A percentile compares a stretch with the other conserved stretches of the same genome.
Conservation (phyloP, 805 yeast genomes). For the Candida ponderosae region DNA sequence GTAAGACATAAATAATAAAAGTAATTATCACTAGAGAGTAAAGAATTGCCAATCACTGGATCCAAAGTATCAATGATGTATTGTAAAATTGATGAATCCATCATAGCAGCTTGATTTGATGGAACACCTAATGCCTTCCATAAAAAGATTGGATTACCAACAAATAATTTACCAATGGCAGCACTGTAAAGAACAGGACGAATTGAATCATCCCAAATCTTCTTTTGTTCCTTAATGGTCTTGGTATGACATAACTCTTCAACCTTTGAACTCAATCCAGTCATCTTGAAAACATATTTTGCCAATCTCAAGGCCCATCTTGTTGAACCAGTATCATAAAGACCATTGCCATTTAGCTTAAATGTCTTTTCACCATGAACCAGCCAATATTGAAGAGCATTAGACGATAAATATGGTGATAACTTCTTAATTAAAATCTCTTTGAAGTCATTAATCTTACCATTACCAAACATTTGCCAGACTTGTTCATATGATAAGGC, state of each 20-base stretch:
- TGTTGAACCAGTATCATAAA: constrained; percentile 77
- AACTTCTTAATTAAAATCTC: constrained; percentile 47
- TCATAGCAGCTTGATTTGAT: constrained; percentile 73
- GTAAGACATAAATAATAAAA: constrained; percentile 64
- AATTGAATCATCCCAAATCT: constrained; percentile 54
- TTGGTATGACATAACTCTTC: constrained; percentile 48
- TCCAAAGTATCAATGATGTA: constrained; percentile 75
- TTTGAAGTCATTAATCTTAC: constrained; percentile 46
- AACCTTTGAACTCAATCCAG: constrained; percentile 46
- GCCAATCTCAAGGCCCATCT: constrained; percentile 80
- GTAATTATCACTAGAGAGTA: constrained; percentile 66
- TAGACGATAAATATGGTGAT: constrained; percentile 67
- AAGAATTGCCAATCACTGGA: constrained; percentile 57
- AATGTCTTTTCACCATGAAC: constrained; percentile 55
- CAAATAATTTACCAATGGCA: constrained; percentile 52
- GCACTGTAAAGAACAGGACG: constrained; percentile 70
- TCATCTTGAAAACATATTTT: constrained; percentile 44
- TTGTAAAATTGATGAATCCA: constrained; percentile 62
- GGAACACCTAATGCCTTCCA: constrained; percentile 94
- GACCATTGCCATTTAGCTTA: constrained; percentile 44
- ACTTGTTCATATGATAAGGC: constrained; percentile 47
- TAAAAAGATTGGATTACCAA: constrained; percentile 78
- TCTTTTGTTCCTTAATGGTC: constrained; percentile 53
- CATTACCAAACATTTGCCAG: constrained; percentile 76
- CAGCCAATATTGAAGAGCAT: constrained; percentile 78